These are phyloP conservation scores for Hymenoscyphus scutula DNA, from an alignment of 2,329 filamentous ascomycete species.

Conservation along the genomic window DNA sequence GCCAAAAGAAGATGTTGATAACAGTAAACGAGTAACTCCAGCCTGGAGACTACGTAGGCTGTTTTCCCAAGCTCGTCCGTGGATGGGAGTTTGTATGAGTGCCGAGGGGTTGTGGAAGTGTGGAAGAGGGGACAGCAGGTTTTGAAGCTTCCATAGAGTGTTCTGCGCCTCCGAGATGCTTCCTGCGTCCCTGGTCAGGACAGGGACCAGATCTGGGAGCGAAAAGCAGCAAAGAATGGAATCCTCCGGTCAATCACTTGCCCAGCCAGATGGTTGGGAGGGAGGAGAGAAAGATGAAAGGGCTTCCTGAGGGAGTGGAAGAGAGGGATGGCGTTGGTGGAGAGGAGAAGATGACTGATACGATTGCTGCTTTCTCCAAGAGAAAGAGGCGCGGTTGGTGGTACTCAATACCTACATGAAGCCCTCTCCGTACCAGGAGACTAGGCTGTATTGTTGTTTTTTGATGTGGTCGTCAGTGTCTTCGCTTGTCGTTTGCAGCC, in stretches of 20 bases:
- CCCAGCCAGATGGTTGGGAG: not conserved
- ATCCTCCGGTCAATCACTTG: not conserved
- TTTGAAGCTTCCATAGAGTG: not conserved
- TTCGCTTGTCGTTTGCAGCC: not conserved
- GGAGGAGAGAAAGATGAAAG: not conserved
- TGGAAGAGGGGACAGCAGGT: too few relatives aligned
- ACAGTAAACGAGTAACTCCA: not conserved
- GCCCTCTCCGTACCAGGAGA: too few relatives aligned
- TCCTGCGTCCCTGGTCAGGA: not conserved
- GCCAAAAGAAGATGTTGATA: not conserved
- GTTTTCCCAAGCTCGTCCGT: not conserved
- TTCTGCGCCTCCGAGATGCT: conserved; percentile 1
- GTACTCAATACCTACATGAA: too few relatives aligned
- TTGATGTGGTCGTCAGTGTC: not conserved
- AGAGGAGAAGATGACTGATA: not conserved
- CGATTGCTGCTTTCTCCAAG: too few relatives aligned
- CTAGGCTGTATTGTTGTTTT: too few relatives aligned
- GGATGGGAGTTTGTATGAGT: not conserved
- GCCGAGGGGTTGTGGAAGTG: not conserved
- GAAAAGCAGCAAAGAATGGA: not conserved
- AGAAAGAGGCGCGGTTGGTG: too few relatives aligned
- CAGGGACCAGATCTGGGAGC: not conserved
- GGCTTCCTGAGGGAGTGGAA: not conserved
- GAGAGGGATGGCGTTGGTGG: not conserved
- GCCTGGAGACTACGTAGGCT: not conserved